A percentile compares a stretch with the other conserved stretches of the same genome.
phyloP scores from a whole-genome alignment of 176 grass and related monocot species.

The Rhynchospora tenuis region DNA sequence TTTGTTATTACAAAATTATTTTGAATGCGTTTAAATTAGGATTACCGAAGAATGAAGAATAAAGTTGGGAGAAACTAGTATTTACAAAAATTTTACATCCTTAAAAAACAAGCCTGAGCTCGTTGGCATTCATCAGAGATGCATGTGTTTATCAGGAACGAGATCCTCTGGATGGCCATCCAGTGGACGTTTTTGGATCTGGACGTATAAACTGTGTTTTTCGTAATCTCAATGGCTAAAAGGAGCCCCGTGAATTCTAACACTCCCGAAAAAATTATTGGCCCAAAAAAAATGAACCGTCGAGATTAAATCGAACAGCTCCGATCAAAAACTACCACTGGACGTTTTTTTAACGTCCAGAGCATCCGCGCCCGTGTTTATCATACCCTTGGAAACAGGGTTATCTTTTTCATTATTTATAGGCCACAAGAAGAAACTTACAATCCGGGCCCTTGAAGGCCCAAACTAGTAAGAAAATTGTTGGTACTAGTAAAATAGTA shows the following conservation, averaged over 20 bases:
- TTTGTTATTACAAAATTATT: not conserved
- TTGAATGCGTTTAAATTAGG: not conserved
- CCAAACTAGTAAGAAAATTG: not conserved
- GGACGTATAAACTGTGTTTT: no score
- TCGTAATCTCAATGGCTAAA: no score
- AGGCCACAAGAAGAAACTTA: not conserved
- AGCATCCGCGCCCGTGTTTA: no score
- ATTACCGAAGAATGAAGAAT: not conserved
- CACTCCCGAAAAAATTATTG: no score
- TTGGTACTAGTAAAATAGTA: not conserved
- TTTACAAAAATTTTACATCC: not conserved
- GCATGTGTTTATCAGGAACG: not conserved
- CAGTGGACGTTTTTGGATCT: no score
- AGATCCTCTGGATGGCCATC: no score
- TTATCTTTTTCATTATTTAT: not conserved
- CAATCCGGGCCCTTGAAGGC: not conserved
- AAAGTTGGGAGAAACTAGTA: not conserved
- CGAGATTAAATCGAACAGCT: no score
- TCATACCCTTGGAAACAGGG: not conserved
- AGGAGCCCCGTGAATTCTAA: no score
- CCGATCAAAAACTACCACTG: no score
- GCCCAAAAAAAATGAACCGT: no score
- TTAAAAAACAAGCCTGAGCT: not conserved
- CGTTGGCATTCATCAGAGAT: not conserved
- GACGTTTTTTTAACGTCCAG: no score